A percentile compares a stretch with the other conserved stretches of the same genome.
These are phyloP conservation scores for Penicillium taxi DNA, from an alignment of 495 filamentous ascomycete genomes.

Conservation along the genomic window DNA sequence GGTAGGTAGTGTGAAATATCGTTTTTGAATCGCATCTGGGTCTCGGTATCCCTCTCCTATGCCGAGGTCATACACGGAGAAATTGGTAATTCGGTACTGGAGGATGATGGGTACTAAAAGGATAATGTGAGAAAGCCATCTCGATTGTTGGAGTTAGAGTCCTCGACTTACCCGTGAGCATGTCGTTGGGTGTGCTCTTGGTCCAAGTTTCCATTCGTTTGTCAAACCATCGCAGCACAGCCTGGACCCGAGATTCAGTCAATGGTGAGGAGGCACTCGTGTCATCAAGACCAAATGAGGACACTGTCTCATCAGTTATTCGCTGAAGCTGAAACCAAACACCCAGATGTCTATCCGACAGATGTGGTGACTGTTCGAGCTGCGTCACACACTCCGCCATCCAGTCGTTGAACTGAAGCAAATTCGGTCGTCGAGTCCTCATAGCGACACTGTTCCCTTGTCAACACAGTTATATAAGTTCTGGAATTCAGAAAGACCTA, in stretches of 20 bases:
- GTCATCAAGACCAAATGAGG: constrained; percentile 45
- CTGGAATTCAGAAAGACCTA: constrained; percentile 14
- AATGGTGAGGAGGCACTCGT: constrained; percentile 33
- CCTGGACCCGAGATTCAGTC: constrained; percentile 38
- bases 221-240: constrained; percentile 43
- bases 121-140: constrained; percentile 16
- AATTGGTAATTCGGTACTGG: constrained; percentile 38
- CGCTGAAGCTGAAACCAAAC: constrained; percentile 39
- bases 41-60: constrained; percentile 45
- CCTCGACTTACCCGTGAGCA: constrained; percentile 32
- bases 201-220: constrained; percentile 40
- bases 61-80: constrained; percentile 45
- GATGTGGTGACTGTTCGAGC: constrained; percentile 30
- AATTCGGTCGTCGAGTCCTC: constrained; percentile 42
- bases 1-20: constrained; percentile 34
- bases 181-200: constrained; percentile 27
- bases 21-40: constrained; percentile 34
- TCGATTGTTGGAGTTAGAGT: not conserved
- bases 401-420: constrained; percentile 44
- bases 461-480: constrained; percentile 4
- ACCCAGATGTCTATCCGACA: constrained; percentile 35
- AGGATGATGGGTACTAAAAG: constrained; percentile 33
- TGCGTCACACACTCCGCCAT: constrained; percentile 39
- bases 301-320: constrained; percentile 42
- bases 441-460: constrained; percentile 40